Conservation (phyloP, 1,139 yeast genomes). For the Geotrichum cucujoidarum region DNA sequence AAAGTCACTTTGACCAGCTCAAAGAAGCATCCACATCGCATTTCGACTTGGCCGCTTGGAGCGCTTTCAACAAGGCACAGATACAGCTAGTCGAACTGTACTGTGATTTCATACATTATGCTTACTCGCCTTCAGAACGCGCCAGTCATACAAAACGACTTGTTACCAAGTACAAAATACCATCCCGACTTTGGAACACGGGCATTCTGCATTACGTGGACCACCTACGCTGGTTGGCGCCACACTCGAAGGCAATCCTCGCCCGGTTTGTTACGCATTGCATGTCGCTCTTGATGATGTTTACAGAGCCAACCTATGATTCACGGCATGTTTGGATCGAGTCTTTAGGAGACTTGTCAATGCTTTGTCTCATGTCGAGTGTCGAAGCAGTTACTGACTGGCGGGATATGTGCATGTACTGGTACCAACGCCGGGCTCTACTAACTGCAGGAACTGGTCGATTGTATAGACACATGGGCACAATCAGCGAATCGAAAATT, state of each 20-base stretch:
- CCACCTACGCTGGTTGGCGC: slow-evolving; percentile 27
- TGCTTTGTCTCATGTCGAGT: slow-evolving; percentile 30
- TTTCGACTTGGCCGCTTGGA: slow-evolving; percentile 15
- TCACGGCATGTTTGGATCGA: slow-evolving; percentile 35
- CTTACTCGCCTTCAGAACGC: slow-evolving; percentile 2
- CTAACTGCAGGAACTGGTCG: slow-evolving; percentile 34
- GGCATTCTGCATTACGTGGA: slow-evolving; percentile 34
- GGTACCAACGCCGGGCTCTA: slow-evolving; percentile 33
- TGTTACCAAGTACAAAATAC: slow-evolving; percentile 32
- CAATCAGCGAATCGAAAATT: slow-evolving; percentile 27
- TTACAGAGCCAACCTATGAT: slow-evolving; percentile 33
- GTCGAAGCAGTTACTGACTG: slow-evolving; percentile 28
- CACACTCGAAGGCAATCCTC: slow-evolving; percentile 27
- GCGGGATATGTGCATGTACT: slow-evolving; percentile 31
- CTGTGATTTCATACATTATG: slow-evolving; percentile 16
- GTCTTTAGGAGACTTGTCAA: slow-evolving; percentile 35
- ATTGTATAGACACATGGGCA: slow-evolving; percentile 33
- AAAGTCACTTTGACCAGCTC: background rate
- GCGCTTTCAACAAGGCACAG: slow-evolving; percentile 10
- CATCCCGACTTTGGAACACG: slow-evolving; percentile 34
- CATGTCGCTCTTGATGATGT: slow-evolving; percentile 30
- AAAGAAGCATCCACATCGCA: background rate
- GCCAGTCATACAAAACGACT: slow-evolving; percentile 17
- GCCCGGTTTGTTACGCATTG: slow-evolving; percentile 30
- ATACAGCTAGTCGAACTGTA: slow-evolving; percentile 12